These are phyloP conservation scores for Leccinum variicolor DNA, from an alignment of 768 basidiomycete genomes.

Conservation along the genomic window DNA sequence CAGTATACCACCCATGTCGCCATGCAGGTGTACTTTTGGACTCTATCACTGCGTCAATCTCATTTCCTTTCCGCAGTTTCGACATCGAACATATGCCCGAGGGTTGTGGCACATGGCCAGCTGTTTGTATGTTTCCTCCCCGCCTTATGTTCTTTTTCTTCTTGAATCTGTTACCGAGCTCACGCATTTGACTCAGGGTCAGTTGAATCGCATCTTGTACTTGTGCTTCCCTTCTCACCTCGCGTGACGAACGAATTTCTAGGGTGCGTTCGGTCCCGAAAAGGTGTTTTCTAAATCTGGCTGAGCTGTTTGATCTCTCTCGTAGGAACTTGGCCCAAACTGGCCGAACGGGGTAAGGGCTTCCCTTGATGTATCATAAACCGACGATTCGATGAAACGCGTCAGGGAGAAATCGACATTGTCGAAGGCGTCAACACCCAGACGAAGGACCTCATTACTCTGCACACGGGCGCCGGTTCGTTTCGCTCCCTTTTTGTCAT, in stretches of 20 bases:
- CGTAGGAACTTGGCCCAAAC: conserved; percentile 26
- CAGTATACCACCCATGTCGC: conserved; percentile 35
- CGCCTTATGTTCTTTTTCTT: not conserved
- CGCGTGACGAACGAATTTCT: not conserved
- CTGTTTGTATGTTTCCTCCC: conserved; percentile 28
- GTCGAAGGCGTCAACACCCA: conserved; percentile 34
- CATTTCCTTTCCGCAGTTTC: conserved; percentile 19
- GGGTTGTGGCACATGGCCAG: conserved; percentile 40
- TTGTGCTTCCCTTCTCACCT: not conserved
- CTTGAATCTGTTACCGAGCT: not conserved
- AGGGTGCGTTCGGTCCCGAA: conserved; percentile 16
- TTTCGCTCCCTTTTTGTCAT: not conserved
- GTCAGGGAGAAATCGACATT: conserved; percentile 33
- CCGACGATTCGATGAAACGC: not conserved
- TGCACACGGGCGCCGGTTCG: conserved; percentile 29
- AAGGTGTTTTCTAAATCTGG: not conserved
- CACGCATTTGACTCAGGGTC: conserved; percentile 9
- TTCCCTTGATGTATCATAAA: not conserved
- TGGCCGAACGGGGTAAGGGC: conserved; percentile 25
- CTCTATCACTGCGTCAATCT: not conserved
- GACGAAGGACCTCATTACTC: conserved; percentile 21
- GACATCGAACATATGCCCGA: conserved; percentile 38
- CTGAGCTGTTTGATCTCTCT: not conserved
- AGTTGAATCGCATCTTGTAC: not conserved
- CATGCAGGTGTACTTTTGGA: conserved; percentile 15